Evolutionary conservation across 164 flowering plant genomes (phyloP).

Genomic region (Tinospora cordifolia): DNA sequence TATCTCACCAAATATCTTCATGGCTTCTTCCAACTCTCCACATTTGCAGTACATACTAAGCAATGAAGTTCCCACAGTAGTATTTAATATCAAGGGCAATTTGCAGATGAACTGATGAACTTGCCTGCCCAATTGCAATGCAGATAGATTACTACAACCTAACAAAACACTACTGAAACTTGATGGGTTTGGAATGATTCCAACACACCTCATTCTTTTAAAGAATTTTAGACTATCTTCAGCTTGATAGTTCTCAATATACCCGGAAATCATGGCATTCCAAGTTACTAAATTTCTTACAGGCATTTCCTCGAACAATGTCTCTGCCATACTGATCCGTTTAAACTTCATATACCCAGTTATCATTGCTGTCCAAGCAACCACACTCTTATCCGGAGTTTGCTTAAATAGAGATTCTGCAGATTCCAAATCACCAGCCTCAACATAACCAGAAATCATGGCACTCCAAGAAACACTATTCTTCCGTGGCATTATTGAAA

Average conservation of each 20-base stretch:
- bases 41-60: conserved; percentile 31
- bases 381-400: conserved; percentile 23
- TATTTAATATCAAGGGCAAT: conserved; percentile 14
- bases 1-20: conserved; percentile 18
- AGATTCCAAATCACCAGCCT: conserved; percentile 16
- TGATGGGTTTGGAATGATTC: conserved; percentile 17
- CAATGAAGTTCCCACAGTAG: conserved; percentile 20
- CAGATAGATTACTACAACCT: conserved; percentile 24
- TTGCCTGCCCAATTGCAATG: conserved; percentile 25
- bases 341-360: conserved; percentile 25
- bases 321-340: conserved; percentile 14
- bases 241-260: conserved; percentile 19
- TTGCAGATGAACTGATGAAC: conserved; percentile 21
- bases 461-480: conserved; percentile 26
- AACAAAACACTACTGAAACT: conserved; percentile 23
- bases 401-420: conserved; percentile 18
- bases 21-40: conserved; percentile 24
- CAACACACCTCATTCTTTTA: conserved; percentile 14
- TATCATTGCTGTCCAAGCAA: conserved; percentile 27
- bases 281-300: conserved; percentile 25
- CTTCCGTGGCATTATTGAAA: conserved; percentile 18
- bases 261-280: conserved; percentile 31
- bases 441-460: conserved; percentile 24
- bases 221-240: conserved; percentile 25
- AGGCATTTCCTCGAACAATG: conserved; percentile 21